Evolutionary conservation across 257 asterid species (phyloP).

Genomic region (Fraxinus anomala): DNA sequence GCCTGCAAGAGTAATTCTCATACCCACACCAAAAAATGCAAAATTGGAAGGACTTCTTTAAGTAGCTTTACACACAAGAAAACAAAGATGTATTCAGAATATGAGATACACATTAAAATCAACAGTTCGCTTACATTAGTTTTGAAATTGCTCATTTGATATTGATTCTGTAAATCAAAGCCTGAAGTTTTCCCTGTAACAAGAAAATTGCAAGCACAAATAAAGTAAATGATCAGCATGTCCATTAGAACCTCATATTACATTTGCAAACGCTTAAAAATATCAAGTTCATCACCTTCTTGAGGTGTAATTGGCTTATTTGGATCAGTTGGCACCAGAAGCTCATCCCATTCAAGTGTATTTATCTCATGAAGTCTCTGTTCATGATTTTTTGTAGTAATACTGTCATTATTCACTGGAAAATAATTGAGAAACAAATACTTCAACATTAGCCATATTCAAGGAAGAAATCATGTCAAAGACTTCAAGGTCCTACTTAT

Average conservation of each 20-base stretch:
- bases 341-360: slow-evolving; percentile 99
- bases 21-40: not conserved
- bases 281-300: slow-evolving; percentile 50
- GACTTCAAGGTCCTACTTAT: not conserved
- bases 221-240: slow-evolving; percentile 13
- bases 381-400: slow-evolving; percentile 58
- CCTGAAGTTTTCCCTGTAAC: slow-evolving; percentile 54
- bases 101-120: not conserved
- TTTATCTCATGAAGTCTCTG: slow-evolving; percentile 82
- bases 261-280: not conserved
- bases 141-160: slow-evolving; percentile 41
- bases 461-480: not conserved
- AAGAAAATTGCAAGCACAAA: slow-evolving; percentile 23
- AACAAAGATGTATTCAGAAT: slow-evolving; percentile 1
- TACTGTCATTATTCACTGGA: slow-evolving; percentile 53
- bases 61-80: slow-evolving; percentile 10
- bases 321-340: slow-evolving; percentile 65
- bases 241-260: slow-evolving; percentile 12
- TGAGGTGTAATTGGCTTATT: slow-evolving; percentile 46
- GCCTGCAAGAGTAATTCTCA: not conserved
- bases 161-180: slow-evolving; percentile 47
- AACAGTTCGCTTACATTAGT: slow-evolving; percentile 48
- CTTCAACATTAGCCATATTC: slow-evolving; percentile 27
- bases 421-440: slow-evolving; percentile 29
- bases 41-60: not conserved